These are phyloP conservation scores for Fomitopsis schrenkii DNA, from an alignment of 1,284 basidiomycete genomes.

Conservation along the genomic window DNA sequence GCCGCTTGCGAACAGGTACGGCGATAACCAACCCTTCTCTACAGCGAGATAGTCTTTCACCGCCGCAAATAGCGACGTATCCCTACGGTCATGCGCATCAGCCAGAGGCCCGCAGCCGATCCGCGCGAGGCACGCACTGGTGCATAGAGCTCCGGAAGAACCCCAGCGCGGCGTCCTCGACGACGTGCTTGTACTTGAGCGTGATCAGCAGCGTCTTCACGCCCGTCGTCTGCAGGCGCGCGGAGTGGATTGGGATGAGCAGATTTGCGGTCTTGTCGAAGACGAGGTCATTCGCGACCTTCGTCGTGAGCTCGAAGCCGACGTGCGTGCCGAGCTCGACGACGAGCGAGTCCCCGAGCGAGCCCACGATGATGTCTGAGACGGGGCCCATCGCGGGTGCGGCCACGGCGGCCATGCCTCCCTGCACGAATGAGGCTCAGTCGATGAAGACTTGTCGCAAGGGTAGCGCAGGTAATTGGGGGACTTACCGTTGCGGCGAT, in stretches of 20 bases:
- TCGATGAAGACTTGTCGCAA: no score
- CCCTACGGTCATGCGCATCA: not conserved
- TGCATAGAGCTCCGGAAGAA: not conserved
- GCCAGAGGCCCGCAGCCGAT: no score
- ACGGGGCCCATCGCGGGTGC: not conserved
- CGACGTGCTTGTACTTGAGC: not conserved
- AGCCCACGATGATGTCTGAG: not conserved
- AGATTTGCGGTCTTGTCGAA: not conserved
- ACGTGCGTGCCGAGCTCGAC: not conserved
- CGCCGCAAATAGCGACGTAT: not conserved
- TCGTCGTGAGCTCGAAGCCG: not conserved
- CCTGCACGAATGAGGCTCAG: not conserved
- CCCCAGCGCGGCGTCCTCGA: not conserved
- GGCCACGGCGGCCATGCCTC: not conserved
- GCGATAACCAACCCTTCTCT: not conserved
- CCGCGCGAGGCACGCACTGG: not conserved
- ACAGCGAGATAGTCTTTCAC: not conserved
- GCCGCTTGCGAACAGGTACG: not conserved
- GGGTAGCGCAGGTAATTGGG: not conserved
- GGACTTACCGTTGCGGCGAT: not conserved
- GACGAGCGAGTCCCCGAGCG: not conserved
- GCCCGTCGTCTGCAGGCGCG: not conserved
- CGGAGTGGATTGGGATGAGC: not conserved
- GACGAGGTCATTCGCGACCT: not conserved
- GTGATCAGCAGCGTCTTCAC: not conserved